Evolutionary conservation across 257 asterid genomes (phyloP).

Genomic region (Lantana camara): DNA sequence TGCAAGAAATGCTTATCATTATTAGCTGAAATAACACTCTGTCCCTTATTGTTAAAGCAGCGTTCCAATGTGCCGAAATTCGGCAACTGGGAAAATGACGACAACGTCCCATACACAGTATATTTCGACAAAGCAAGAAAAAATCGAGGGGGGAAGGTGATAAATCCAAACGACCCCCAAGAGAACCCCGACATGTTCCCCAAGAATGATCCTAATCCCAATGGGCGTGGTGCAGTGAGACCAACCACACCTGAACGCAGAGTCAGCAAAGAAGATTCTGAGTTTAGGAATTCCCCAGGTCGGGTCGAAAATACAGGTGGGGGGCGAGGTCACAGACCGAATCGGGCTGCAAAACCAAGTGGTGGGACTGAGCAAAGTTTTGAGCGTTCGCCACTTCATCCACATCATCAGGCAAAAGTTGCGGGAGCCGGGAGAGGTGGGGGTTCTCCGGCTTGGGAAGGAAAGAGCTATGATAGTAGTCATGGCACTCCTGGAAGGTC

Average conservation of each 20-base stretch:
- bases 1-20: neutral
- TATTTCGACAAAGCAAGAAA: constrained; percentile 77
- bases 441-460: constrained; percentile 70
- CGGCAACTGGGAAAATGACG: constrained; percentile 80
- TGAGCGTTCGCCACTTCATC: constrained; percentile 76
- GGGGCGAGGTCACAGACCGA: constrained; percentile 42
- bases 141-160: constrained; percentile 64
- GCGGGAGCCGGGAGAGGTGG: constrained; percentile 35
- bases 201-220: constrained; percentile 29
- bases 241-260: constrained; percentile 34
- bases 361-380: constrained; percentile 65
- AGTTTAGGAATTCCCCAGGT: constrained; percentile 44
- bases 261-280: constrained; percentile 46
- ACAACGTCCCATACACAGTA: constrained; percentile 69
- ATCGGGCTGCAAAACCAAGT: constrained; percentile 47
- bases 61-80: constrained; percentile 69
- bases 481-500: constrained; percentile 57
- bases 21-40: neutral
- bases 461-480: constrained; percentile 55
- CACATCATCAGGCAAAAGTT: constrained; percentile 51
- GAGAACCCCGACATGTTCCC: constrained; percentile 65
- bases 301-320: constrained; percentile 43
- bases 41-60: constrained; percentile 33
- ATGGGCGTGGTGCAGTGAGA: constrained; percentile 31
- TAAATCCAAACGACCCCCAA: constrained; percentile 79